Conservation (phyloP, 768 basidiomycete genomes). For the Tylopilus vinaceipallidus region DNA sequence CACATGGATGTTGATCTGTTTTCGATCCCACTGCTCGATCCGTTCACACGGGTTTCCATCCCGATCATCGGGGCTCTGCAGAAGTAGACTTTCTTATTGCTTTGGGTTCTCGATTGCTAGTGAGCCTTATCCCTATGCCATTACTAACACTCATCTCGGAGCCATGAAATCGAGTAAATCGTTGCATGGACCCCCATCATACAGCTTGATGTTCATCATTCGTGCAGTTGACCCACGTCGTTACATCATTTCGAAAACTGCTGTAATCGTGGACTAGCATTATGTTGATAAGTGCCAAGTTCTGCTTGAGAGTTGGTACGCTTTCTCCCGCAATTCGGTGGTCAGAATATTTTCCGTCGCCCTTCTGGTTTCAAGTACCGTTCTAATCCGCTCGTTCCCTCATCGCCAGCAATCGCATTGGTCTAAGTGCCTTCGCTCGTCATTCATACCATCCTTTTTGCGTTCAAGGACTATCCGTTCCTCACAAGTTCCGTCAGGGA, state of each 20-base stretch:
- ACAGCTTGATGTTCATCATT: not conserved
- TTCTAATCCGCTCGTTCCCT: not conserved
- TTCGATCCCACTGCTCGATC: too few species aligned
- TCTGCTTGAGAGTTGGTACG: conserved; percentile 16
- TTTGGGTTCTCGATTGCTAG: not conserved
- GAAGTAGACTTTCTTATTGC: too few species aligned
- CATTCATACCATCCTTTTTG: conserved; percentile 14
- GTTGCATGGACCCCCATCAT: too few species aligned
- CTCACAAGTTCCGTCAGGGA: conserved; percentile 7
- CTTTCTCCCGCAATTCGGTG: conserved; percentile 2
- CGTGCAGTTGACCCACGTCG: conserved; percentile 1
- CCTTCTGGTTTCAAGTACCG: not conserved
- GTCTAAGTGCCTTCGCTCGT: conserved; percentile 17
- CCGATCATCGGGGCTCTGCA: too few species aligned
- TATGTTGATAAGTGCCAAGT: not conserved
- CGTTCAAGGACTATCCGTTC: conserved; percentile 14
- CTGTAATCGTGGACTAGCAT: not conserved
- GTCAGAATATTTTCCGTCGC: conserved; percentile 6
- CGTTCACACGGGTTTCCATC: too few species aligned
- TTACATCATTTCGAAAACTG: too few species aligned
- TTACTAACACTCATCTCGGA: not conserved
- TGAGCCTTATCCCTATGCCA: not conserved
- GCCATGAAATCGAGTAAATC: not conserved
- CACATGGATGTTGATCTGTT: conserved; percentile 11
- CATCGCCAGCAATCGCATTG: not conserved